Percentiles rank a stretch among this genome's conserved stretches.
Conservation (phyloP, 2,329 filamentous ascomycete species). For the Stachybotrys chlorohalonatus region DNA sequence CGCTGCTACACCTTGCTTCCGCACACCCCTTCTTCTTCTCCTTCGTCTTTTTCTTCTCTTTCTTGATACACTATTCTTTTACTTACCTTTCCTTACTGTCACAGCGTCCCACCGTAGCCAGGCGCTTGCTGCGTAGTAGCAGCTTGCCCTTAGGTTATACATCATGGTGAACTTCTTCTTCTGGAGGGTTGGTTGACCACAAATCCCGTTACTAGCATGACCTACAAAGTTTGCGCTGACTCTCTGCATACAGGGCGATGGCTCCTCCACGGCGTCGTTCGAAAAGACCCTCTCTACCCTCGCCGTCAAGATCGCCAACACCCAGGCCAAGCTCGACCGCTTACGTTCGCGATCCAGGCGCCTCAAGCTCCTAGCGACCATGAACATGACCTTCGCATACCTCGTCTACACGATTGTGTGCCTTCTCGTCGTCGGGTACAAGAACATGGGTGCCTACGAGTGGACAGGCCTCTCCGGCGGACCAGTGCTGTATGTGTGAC, state of each 20-base stretch:
- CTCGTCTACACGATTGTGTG: slow-evolving; percentile 78
- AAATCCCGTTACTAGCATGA: not conserved
- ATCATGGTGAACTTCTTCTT: slow-evolving; percentile 80
- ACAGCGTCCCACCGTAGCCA: not conserved
- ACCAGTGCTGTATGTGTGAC: slow-evolving; percentile 59
- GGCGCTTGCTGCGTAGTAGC: not conserved
- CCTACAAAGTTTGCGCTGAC: not conserved
- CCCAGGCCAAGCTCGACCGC: slow-evolving; percentile 64
- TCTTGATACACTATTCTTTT: not conserved
- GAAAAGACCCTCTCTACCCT: slow-evolving; percentile 83
- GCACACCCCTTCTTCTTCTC: slow-evolving; percentile 1
- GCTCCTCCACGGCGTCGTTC: slow-evolving; percentile 80
- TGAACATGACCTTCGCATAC: slow-evolving; percentile 87
- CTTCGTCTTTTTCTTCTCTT: not conserved
- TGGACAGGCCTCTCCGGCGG: slow-evolving; percentile 71
- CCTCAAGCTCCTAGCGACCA: slow-evolving; percentile 75
- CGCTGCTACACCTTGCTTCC: not conserved
- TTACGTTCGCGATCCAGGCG: slow-evolving; percentile 66
- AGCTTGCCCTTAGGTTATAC: not conserved
- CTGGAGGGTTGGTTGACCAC: slow-evolving; percentile 53
- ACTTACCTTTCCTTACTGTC: not conserved
- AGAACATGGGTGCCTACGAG: slow-evolving; percentile 67
- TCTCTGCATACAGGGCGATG: slow-evolving; percentile 51
- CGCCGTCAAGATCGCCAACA: slow-evolving; percentile 70
- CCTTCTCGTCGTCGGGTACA: slow-evolving; percentile 74